These are phyloP conservation scores for Conoideocrella luteorostrata DNA, from an alignment of 2,329 filamentous ascomycete species.

Conservation along the genomic window DNA sequence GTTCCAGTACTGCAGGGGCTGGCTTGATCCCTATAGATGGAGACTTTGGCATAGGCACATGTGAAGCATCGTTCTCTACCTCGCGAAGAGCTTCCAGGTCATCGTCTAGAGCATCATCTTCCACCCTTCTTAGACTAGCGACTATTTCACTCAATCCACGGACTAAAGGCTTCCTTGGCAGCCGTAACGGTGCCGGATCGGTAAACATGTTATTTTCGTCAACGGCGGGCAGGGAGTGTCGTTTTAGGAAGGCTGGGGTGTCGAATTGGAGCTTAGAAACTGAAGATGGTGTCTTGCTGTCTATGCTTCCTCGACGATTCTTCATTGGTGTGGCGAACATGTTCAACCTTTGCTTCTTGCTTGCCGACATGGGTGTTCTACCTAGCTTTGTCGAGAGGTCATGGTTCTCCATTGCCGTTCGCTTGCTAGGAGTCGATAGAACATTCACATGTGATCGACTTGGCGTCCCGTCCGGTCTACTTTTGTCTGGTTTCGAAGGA, in stretches of 20 bases:
- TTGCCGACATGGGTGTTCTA: constrained; percentile 47
- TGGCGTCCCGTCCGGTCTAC: constrained; percentile 13
- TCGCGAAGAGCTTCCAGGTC: constrained; percentile 70
- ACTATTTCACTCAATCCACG: constrained; percentile 70
- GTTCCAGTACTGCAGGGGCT: constrained; percentile 19
- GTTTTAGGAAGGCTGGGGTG: constrained; percentile 65
- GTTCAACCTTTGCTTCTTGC: constrained; percentile 56
- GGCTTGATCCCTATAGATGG: constrained; percentile 24
- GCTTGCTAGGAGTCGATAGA: constrained; percentile 39
- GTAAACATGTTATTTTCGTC: constrained; percentile 49
- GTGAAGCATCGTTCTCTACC: constrained; percentile 47
- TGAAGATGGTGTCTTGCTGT: constrained; percentile 40
- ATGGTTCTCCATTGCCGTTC: constrained; percentile 22
- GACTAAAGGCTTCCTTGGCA: constrained; percentile 56
- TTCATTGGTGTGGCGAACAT: constrained; percentile 61
- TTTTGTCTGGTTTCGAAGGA: constrained; percentile 37
- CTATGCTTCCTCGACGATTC: constrained; percentile 33
- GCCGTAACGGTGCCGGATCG: constrained; percentile 41
- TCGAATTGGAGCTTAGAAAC: constrained; percentile 53
- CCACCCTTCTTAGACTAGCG: constrained; percentile 60
- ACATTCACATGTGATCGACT: constrained; percentile 21
- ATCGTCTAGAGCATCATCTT: constrained; percentile 65
- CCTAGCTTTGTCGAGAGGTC: constrained; percentile 28
- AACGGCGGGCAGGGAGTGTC: constrained; percentile 41
- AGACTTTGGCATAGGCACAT: constrained; percentile 15